Percentiles rank a stretch among this genome's conserved stretches.
These are phyloP conservation scores for Psidium guajava DNA, from an alignment of 345 rosid genomes.

Conservation along the genomic window DNA sequence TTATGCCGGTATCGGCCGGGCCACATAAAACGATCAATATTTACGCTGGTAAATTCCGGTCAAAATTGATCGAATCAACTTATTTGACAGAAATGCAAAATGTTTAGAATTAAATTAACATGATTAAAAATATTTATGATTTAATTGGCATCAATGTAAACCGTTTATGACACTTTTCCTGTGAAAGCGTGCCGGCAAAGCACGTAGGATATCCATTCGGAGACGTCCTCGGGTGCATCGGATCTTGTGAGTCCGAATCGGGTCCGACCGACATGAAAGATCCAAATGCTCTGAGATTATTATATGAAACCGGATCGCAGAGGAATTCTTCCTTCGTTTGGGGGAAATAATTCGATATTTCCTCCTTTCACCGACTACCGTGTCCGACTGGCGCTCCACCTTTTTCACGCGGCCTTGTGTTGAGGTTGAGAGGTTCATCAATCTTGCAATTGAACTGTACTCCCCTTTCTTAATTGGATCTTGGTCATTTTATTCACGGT, in stretches of 20 bases:
- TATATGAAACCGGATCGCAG: neutral
- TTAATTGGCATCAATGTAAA: too few relatives aligned
- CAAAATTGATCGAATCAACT: too few relatives aligned
- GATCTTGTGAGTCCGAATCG: neutral
- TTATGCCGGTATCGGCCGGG: too few relatives aligned
- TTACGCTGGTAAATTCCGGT: rapidly evolving
- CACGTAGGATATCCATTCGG: neutral
- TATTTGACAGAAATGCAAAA: too few relatives aligned
- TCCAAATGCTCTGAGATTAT: neutral
- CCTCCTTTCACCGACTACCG: neutral
- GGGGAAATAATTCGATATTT: neutral
- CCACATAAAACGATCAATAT: too few relatives aligned
- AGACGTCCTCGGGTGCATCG: neutral
- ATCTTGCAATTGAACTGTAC: neutral
- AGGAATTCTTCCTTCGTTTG: neutral
- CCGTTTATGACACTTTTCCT: too few relatives aligned
- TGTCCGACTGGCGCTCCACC: neutral
- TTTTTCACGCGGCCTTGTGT: neutral
- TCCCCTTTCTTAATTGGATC: neutral
- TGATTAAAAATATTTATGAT: too few relatives aligned
- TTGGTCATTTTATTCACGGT: neutral
- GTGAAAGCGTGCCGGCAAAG: neutral
- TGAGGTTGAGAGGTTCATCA: neutral
- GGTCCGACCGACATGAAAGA: neutral
- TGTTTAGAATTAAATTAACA: too few relatives aligned